A percentile compares a stretch with the other conserved stretches of the same genome.
phyloP scores from a whole-genome alignment of 2,329 filamentous ascomycete genomes.

The Pseudogymnoascus sp. region DNA sequence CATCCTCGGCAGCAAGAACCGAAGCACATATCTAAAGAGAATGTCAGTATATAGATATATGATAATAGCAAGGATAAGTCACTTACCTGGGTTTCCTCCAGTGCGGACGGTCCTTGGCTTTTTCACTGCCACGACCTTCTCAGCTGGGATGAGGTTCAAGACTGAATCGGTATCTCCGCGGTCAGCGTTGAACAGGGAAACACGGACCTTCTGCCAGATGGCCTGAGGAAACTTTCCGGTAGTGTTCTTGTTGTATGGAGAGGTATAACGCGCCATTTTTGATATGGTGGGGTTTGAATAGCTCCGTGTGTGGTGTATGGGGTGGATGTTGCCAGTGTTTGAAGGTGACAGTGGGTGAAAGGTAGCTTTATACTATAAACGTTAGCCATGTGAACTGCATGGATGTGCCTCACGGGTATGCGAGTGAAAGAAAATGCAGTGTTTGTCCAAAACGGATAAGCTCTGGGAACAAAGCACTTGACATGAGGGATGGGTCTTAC shows the following conservation, averaged over 20 bases:
- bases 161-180: background rate
- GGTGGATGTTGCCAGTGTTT: background rate
- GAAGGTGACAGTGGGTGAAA: background rate
- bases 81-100: slow-evolving; percentile 1
- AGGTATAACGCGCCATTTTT: slow-evolving; percentile 2
- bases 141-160: background rate
- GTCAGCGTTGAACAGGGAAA: background rate
- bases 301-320: background rate
- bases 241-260: background rate
- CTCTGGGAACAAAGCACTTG: background rate
- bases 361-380: background rate
- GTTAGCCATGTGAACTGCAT: slow-evolving; percentile 6
- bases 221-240: background rate
- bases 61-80: background rate
- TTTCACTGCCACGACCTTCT: background rate
- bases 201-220: background rate
- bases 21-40: background rate
- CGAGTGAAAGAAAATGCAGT: slow-evolving; percentile 1
- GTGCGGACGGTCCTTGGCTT: background rate
- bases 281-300: background rate
- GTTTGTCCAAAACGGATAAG: background rate
- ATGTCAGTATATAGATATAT: background rate
- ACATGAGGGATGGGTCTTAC: background rate
- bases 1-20: background rate
- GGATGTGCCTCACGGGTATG: background rate